Evolutionary conservation across 2,329 filamentous ascomycete genomes (phyloP).

Genomic region (Fusarium napiforme): DNA sequence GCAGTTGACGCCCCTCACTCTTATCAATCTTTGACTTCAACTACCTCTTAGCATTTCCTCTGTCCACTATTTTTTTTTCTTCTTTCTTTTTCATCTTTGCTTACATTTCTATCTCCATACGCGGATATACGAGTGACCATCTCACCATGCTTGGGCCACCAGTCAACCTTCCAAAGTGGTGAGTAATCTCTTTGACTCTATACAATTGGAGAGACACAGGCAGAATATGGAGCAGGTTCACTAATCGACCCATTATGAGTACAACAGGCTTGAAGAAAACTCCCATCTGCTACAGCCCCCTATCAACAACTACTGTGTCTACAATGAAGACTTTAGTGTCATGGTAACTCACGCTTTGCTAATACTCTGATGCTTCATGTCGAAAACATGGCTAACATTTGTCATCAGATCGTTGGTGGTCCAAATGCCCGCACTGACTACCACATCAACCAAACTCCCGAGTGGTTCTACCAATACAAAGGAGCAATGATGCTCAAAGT

Average conservation of each 20-base stretch:
- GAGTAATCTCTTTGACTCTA: slow-evolving; percentile 42
- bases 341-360: slow-evolving; percentile 66
- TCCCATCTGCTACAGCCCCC: slow-evolving; percentile 92
- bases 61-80: not conserved
- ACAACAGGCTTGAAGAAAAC: slow-evolving; percentile 84
- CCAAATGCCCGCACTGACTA: slow-evolving; percentile 97
- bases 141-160: slow-evolving; percentile 60
- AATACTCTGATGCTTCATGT: not conserved
- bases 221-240: not conserved
- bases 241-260: slow-evolving; percentile 15
- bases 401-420: slow-evolving; percentile 82
- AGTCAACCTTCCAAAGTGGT: slow-evolving; percentile 70
- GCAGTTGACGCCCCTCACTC: slow-evolving; percentile 21
- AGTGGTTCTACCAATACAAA: slow-evolving; percentile 98
- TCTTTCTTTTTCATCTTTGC: not conserved
- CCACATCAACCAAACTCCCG: slow-evolving; percentile 95
- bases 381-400: not conserved
- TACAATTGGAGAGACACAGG: not conserved
- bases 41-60: not conserved
- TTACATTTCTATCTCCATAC: not conserved
- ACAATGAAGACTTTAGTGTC: slow-evolving; percentile 83
- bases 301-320: slow-evolving; percentile 97
- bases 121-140: not conserved
- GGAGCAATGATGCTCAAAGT: slow-evolving; percentile 95
- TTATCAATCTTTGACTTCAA: not conserved